A percentile compares a stretch with the other conserved stretches of the same genome.
phyloP scores from a whole-genome alignment of 495 filamentous ascomycete species.

The Aspergillus mulundensis region DNA sequence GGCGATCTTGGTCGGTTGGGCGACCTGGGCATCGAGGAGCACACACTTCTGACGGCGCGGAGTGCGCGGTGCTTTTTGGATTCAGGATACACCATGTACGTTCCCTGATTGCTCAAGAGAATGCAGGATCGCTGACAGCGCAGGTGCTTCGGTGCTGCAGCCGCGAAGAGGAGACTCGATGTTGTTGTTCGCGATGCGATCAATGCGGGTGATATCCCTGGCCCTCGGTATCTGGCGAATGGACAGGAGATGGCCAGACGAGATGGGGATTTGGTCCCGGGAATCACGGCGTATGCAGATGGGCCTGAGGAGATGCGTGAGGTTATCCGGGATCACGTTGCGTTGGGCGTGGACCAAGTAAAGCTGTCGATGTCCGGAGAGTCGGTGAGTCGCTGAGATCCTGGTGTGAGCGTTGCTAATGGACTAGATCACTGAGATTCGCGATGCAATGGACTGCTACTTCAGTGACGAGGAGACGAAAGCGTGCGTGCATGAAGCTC shows the following conservation, averaged over 20 bases:
- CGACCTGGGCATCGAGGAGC: constrained; percentile 43
- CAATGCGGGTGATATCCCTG: constrained; percentile 50
- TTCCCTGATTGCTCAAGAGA: too few relatives aligned
- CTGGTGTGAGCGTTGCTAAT: neutral
- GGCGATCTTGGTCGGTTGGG: constrained; percentile 35
- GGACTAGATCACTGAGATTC: constrained; percentile 28
- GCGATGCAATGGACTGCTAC: constrained; percentile 46
- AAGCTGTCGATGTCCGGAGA: constrained; percentile 50
- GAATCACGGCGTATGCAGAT: constrained; percentile 47
- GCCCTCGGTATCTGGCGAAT: constrained; percentile 47
- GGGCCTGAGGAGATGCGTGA: constrained; percentile 44
- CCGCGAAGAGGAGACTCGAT: constrained; percentile 47
- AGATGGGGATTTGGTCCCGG: constrained; percentile 42
- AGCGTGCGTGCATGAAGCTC: constrained; percentile 50
- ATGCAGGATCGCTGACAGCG: too few relatives aligned
- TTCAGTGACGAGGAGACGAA: constrained; percentile 45
- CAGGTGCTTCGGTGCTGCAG: constrained; percentile 46
- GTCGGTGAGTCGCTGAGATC: neutral
- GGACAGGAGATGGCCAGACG: constrained; percentile 44
- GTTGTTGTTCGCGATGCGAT: constrained; percentile 52
- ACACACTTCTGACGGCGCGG: constrained; percentile 41
- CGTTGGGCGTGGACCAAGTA: constrained; percentile 48
- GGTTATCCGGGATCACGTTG: constrained; percentile 39
- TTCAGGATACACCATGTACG: constrained; percentile 39
- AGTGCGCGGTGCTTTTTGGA: constrained; percentile 44